Conservation (phyloP, 768 basidiomycete genomes). For the Trametes elegans region DNA sequence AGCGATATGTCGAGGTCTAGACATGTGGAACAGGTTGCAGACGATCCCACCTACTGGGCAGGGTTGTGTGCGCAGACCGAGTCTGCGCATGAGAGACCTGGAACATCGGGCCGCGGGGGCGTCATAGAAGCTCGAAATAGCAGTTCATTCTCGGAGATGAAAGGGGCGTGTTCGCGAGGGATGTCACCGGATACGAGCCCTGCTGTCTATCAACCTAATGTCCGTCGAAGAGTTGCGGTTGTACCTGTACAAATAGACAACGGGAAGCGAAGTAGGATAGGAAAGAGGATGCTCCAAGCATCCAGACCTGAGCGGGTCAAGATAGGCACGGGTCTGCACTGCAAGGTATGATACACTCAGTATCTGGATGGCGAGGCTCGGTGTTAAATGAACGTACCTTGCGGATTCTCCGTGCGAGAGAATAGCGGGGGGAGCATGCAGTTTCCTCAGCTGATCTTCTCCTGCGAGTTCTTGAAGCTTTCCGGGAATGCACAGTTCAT, state of each 20-base stretch:
- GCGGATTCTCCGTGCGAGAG: constrained; percentile 7
- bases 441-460: constrained; percentile 17
- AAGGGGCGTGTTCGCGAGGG: constrained; percentile 13
- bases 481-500: neutral
- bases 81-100: neutral
- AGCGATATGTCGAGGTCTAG: constrained; percentile 3
- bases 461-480: neutral
- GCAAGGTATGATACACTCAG: neutral
- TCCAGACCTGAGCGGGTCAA: neutral
- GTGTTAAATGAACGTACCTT: neutral
- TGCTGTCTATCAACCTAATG: constrained; percentile 2
- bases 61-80: neutral
- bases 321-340: neutral
- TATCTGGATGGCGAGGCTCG: neutral
- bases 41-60: constrained; percentile 10
- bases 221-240: neutral
- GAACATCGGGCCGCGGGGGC: constrained; percentile 10
- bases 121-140: constrained; percentile 7
- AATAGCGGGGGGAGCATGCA: constrained; percentile 4
- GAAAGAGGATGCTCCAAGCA: neutral
- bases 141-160: constrained; percentile 18
- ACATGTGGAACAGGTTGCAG: neutral
- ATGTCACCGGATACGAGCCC: constrained; percentile 5
- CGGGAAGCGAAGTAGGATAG: constrained; percentile 1
- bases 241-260: neutral